Percentiles rank a stretch among this genome's conserved stretches.
These are phyloP conservation scores for Nakazawaea peltata DNA, from an alignment of 805 yeast species.

Conservation along the genomic window DNA sequence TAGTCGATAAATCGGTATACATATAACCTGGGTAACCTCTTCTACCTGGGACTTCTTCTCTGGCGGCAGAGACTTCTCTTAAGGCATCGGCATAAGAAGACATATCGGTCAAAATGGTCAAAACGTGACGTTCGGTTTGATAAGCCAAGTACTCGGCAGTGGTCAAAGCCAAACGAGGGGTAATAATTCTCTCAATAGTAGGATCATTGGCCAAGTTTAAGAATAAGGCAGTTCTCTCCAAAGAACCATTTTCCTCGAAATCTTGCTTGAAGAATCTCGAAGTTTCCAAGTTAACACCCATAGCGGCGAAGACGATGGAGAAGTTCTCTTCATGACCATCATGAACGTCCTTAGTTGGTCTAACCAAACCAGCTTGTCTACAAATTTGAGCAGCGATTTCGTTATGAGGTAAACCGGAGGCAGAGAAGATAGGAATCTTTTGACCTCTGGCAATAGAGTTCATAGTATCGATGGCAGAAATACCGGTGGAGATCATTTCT, in stretches of 20 bases:
- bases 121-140: conserved; percentile 98
- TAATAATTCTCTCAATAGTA: conserved; percentile 97
- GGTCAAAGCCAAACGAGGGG: conserved; percentile 97
- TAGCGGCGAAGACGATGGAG: conserved; percentile 98
- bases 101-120: conserved; percentile 98
- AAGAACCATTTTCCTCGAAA: conserved; percentile 97
- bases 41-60: conserved; percentile 99
- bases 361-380: conserved; percentile 98
- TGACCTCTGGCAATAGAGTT: conserved; percentile 99
- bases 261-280: conserved; percentile 98
- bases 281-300: conserved; percentile 99
- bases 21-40: conserved; percentile 99
- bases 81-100: conserved; percentile 99
- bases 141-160: conserved; percentile 98
- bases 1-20: conserved; percentile 99
- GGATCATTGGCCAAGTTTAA: conserved; percentile 98
- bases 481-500: conserved; percentile 99
- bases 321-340: conserved; percentile 99
- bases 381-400: conserved; percentile 99
- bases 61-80: conserved; percentile 99
- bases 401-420: conserved; percentile 98
- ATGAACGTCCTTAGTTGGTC: conserved; percentile 99
- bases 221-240: conserved; percentile 95
- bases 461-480: conserved; percentile 98
- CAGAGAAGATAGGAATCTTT: conserved; percentile 97